A percentile compares a stretch with the other conserved stretches of the same genome.
Conservation (phyloP, 1,284 basidiomycete species). For the Chondrostereum purpureum region DNA sequence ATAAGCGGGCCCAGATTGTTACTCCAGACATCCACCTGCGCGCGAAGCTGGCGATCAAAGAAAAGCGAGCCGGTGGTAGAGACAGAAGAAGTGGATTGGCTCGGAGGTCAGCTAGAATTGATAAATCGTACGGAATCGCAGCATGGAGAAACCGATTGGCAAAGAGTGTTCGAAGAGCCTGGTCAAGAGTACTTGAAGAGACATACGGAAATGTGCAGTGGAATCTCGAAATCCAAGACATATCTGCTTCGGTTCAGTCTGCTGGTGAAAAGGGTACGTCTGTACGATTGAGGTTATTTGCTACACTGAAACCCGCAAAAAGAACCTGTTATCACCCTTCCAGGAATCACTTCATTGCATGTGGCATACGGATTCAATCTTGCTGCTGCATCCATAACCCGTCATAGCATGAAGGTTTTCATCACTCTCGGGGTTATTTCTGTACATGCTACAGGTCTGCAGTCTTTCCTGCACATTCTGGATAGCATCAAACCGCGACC, state of each 20-base stretch:
- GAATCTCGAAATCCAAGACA: conserved; percentile 40
- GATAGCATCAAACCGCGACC: background rate
- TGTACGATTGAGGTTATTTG: too few relatives aligned
- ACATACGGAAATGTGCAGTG: conserved; percentile 50
- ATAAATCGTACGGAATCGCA: conserved; percentile 39
- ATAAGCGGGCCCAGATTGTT: conserved; percentile 44
- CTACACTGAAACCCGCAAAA: background rate
- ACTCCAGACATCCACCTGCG: conserved; percentile 47
- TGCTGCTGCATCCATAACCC: background rate
- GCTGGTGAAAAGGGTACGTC: conserved; percentile 24
- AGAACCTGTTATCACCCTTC: background rate
- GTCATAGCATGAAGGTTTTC: background rate
- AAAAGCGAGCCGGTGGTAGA: conserved; percentile 30
- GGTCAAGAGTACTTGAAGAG: conserved; percentile 61
- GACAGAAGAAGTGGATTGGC: conserved; percentile 15
- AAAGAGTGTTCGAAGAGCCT: conserved; percentile 52
- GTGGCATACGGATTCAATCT: background rate
- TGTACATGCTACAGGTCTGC: background rate
- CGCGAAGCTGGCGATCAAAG: conserved; percentile 47
- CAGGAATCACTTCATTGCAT: background rate
- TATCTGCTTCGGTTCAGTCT: conserved; percentile 37
- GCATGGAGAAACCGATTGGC: conserved; percentile 56
- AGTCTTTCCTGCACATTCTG: background rate
- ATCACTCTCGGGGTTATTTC: background rate
- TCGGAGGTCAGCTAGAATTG: conserved; percentile 20